A percentile compares a stretch with the other conserved stretches of the same genome.
Evolutionary conservation across 2,329 filamentous ascomycete genomes (phyloP).

Genomic region (Trichoderma polysporum): DNA sequence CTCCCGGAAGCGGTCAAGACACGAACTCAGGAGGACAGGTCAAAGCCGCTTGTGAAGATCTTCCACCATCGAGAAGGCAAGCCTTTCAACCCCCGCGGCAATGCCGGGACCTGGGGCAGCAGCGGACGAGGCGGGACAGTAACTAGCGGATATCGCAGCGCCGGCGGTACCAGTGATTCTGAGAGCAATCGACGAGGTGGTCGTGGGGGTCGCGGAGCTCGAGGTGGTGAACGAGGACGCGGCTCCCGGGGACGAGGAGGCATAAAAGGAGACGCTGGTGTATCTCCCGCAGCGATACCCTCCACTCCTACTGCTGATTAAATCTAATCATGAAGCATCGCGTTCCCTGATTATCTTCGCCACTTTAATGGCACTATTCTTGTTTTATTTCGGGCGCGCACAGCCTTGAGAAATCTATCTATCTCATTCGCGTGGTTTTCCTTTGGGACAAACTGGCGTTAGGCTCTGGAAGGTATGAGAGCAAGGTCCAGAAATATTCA

Average conservation of each 20-base stretch:
- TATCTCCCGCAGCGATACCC: conserved; percentile 53
- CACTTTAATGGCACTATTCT: conserved; percentile 11
- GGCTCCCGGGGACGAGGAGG: conserved; percentile 57
- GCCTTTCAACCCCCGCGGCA: conserved; percentile 58
- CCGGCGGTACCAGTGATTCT: conserved; percentile 70
- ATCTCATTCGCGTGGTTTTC: conserved; percentile 14
- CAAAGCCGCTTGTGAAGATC: conserved; percentile 78
- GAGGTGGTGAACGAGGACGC: conserved; percentile 58
- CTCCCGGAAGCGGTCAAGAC: conserved; percentile 76
- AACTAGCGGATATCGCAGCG: conserved; percentile 79
- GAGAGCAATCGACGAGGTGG: conserved; percentile 57
- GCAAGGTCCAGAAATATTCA: conserved; percentile 22
- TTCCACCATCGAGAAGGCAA: conserved; percentile 69
- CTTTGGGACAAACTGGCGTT: conserved; percentile 24
- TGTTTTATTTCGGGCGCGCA: conserved; percentile 24
- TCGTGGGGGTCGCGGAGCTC: conserved; percentile 57
- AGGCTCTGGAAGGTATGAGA: conserved; percentile 25
- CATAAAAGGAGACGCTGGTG: conserved; percentile 58
- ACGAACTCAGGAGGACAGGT: conserved; percentile 67
- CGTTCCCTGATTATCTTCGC: conserved; percentile 6
- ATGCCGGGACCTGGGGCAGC: conserved; percentile 66
- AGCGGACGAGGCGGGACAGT: conserved; percentile 61
- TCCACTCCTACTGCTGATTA: conserved; percentile 48
- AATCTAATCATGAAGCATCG: conserved; percentile 18
- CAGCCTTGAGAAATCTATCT: conserved; percentile 2